Evolutionary conservation across 75 land plant genomes (phyloP).

Genomic region (Pinus taeda): DNA sequence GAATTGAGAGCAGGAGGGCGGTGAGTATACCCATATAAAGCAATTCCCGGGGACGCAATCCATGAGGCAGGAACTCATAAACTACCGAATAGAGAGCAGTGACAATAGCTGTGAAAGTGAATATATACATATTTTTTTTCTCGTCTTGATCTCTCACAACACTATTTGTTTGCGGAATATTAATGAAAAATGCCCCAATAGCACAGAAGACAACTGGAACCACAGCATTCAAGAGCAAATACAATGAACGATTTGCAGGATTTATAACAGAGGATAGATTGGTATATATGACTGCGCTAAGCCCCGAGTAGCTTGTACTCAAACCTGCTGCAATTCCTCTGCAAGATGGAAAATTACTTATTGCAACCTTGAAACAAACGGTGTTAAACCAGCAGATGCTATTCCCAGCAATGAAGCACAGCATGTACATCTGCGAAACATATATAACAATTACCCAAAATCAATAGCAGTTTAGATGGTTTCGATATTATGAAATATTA

Average conservation of each 20-base stretch:
- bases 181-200: constrained; percentile 24
- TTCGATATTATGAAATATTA: too few species aligned
- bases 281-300: constrained; percentile 56
- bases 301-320: constrained; percentile 49
- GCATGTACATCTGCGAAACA: constrained; percentile 39
- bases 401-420: constrained; percentile 54
- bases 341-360: constrained; percentile 40
- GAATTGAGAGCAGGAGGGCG: neutral
- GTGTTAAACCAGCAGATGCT: constrained; percentile 81
- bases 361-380: constrained; percentile 52
- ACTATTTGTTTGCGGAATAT: neutral
- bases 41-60: constrained; percentile 8
- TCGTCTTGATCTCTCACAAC: neutral
- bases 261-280: constrained; percentile 21
- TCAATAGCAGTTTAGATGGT: neutral
- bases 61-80: neutral
- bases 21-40: constrained; percentile 18
- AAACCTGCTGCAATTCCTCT: constrained; percentile 50
- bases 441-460: neutral
- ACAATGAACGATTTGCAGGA: constrained; percentile 16
- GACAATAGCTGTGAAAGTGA: constrained; percentile 13
- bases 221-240: constrained; percentile 53
- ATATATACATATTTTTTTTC: neutral
- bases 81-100: neutral
- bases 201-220: constrained; percentile 45